Conservation (phyloP, 768 basidiomycete species). For the Daedalea quercina region DNA sequence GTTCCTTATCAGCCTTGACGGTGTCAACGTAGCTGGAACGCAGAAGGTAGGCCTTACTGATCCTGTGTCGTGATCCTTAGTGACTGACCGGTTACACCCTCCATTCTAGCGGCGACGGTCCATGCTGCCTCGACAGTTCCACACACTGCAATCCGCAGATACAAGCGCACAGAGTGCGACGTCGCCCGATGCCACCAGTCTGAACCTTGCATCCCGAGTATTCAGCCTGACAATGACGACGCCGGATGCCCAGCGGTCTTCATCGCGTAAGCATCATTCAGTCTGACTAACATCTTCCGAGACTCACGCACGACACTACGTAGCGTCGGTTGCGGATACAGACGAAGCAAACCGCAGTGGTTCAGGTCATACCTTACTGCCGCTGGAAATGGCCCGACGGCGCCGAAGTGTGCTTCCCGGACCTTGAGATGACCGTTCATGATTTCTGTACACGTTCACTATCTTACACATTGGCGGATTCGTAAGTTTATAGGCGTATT, state of each 20-base stretch:
- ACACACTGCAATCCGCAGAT: constrained; percentile 7
- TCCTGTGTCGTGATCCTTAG: neutral
- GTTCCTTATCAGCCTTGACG: constrained; percentile 58
- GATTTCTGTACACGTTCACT: neutral
- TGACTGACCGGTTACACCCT: neutral
- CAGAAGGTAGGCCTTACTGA: constrained; percentile 44
- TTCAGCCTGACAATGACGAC: neutral
- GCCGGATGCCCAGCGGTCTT: constrained; percentile 1
- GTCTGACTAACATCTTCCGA: neutral
- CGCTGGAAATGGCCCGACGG: constrained; percentile 61
- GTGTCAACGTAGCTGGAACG: constrained; percentile 48
- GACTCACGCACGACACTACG: constrained; percentile 9
- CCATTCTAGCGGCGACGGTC: constrained; percentile 58
- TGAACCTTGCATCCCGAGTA: neutral
- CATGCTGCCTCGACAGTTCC: constrained; percentile 57
- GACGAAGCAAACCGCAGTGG: constrained; percentile 29
- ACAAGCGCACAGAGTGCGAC: neutral
- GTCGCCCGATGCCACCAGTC: neutral
- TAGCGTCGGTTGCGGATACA: constrained; percentile 7
- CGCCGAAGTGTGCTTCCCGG: constrained; percentile 29
- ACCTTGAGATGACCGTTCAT: neutral
- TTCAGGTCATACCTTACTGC: constrained; percentile 45
- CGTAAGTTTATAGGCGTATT: neutral
- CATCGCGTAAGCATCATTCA: constrained; percentile 12
- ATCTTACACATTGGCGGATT: neutral